phyloP scores from a whole-genome alignment of 2,329 filamentous ascomycete species.

The Aspergillus spinulosporus region DNA sequence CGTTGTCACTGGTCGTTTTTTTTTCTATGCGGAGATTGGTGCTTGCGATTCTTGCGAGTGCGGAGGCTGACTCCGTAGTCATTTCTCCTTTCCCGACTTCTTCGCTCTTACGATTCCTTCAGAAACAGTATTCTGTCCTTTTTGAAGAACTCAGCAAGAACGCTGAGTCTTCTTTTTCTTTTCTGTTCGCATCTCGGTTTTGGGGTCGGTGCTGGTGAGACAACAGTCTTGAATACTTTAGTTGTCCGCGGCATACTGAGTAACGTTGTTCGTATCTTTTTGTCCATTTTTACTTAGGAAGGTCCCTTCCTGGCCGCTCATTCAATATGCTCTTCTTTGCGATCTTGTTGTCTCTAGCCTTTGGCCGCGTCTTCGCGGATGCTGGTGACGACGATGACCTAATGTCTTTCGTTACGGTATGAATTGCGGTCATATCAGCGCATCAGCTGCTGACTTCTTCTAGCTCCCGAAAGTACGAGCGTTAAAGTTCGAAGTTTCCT shows the following conservation, averaged over 20 bases:
- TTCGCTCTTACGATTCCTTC: conserved; percentile 1
- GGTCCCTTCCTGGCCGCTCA: conserved; percentile 31
- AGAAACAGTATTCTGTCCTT: neutral
- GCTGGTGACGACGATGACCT: conserved; percentile 33
- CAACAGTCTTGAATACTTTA: conserved; percentile 14
- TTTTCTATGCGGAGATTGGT: conserved; percentile 15
- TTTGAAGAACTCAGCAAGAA: neutral
- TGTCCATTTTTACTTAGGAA: conserved; percentile 14
- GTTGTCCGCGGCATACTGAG: conserved; percentile 1
- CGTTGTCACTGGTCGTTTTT: conserved; percentile 21
- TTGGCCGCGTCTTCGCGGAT: conserved; percentile 25
- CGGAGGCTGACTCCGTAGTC: conserved; percentile 11
- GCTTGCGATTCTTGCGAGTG: conserved; percentile 9
- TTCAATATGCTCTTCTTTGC: conserved; percentile 31
- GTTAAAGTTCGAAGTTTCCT: conserved; percentile 30
- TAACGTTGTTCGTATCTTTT: conserved; percentile 8
- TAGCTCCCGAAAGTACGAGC: conserved; percentile 30
- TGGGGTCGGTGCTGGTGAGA: neutral
- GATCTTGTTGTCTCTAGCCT: conserved; percentile 26
- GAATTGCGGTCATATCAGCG: neutral
- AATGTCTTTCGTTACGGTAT: conserved; percentile 38
- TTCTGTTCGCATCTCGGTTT: neutral
- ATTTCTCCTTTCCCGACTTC: conserved; percentile 12
- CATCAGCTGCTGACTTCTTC: conserved; percentile 5
- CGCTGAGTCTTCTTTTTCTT: conserved; percentile 1